Conservation (phyloP, 768 basidiomycete genomes). For the Fibroporia radiculosa region DNA sequence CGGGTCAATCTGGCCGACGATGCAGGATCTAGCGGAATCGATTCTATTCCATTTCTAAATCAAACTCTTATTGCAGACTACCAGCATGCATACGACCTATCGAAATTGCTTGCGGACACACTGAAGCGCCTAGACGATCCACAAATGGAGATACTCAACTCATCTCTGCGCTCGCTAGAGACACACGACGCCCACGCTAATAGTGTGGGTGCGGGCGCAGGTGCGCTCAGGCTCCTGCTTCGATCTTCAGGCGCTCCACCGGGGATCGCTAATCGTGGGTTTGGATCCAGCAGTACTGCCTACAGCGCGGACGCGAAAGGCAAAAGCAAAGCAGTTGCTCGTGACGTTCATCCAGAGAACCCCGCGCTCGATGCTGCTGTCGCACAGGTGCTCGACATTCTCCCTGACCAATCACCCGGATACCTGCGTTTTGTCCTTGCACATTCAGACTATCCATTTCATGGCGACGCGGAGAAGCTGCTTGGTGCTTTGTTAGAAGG, state of each 20-base stretch:
- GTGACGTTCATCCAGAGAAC: conserved; percentile 21
- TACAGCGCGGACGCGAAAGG: conserved; percentile 32
- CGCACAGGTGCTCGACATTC: conserved; percentile 66
- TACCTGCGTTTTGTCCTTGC: conserved; percentile 55
- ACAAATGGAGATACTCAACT: conserved; percentile 49
- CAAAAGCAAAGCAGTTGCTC: conserved; percentile 21
- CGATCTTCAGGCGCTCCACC: conserved; percentile 47
- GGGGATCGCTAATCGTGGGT: conserved; percentile 31
- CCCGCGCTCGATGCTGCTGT: conserved; percentile 49
- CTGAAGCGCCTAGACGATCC: conserved; percentile 45
- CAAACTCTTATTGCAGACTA: conserved; percentile 65
- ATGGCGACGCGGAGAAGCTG: conserved; percentile 52
- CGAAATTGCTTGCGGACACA: conserved; percentile 38
- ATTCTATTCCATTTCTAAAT: conserved; percentile 45
- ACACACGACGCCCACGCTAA: conserved; percentile 10
- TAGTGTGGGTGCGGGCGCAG: conserved; percentile 31
- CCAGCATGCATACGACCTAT: conserved; percentile 57
- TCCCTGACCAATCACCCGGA: conserved; percentile 49
- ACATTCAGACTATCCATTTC: conserved; percentile 39
- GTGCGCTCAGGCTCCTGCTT: conserved; percentile 57
- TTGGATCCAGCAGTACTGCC: conserved; percentile 12
- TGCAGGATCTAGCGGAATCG: not conserved
- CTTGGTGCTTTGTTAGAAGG: conserved; percentile 73
- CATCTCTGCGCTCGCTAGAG: conserved; percentile 37
- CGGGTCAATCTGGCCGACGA: conserved; percentile 16